Evolutionary conservation across 2,329 filamentous ascomycete species (phyloP).

Genomic region (Colletotrichum acutatum): DNA sequence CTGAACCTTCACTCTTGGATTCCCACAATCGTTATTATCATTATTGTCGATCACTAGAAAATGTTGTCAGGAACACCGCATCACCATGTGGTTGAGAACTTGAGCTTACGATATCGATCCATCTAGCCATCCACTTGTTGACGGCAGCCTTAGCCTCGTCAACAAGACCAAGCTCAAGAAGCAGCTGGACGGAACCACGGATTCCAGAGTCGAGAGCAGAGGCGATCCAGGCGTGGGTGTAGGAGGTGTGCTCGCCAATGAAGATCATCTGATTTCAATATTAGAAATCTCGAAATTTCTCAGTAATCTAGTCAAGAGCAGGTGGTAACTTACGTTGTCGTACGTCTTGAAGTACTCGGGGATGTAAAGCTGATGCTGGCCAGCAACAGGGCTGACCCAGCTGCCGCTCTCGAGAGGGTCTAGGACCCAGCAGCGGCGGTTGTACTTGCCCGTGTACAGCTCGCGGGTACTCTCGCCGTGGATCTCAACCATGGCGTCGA

Average conservation of each 20-base stretch:
- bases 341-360: conserved; percentile 80
- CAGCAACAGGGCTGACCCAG: conserved; percentile 70
- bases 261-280: conserved; percentile 64
- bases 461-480: conserved; percentile 69
- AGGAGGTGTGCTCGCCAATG: conserved; percentile 75
- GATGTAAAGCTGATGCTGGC: conserved; percentile 76
- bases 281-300: not conserved
- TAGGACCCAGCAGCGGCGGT: conserved; percentile 73
- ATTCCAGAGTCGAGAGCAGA: conserved; percentile 76
- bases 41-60: conserved; percentile 9
- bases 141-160: conserved; percentile 75
- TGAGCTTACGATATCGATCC: conserved; percentile 60
- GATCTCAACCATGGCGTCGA: conserved; percentile 75
- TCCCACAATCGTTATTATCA: not conserved
- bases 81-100: not conserved
- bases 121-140: conserved; percentile 75
- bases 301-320: not conserved
- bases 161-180: conserved; percentile 73
- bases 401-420: conserved; percentile 71
- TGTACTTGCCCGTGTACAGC: conserved; percentile 73
- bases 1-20: not conserved
- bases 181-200: conserved; percentile 70
- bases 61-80: not conserved
- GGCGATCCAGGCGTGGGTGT: conserved; percentile 78
- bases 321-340: conserved; percentile 57